A percentile compares a stretch with the other conserved stretches of the same genome.
phyloP scores from a whole-genome alignment of 2,329 filamentous ascomycete species.

The Pseudogymnoascus sp. region DNA sequence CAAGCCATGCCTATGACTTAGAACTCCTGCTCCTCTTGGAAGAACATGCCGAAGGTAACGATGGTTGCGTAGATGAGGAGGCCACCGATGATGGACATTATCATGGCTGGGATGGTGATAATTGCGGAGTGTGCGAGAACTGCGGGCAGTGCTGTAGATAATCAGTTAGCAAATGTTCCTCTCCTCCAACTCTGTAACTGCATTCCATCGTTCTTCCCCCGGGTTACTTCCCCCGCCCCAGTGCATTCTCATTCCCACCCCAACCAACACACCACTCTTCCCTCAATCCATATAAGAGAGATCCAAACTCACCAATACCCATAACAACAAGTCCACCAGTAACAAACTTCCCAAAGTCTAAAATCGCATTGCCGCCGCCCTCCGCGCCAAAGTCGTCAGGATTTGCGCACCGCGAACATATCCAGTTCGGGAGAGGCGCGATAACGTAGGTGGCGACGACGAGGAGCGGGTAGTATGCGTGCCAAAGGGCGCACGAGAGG shows the following conservation, averaged over 20 bases:
- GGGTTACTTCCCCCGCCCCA: too few relatives aligned
- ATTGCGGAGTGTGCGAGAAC: constrained; percentile 80
- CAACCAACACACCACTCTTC: neutral
- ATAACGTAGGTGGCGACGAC: constrained; percentile 94
- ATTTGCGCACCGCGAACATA: constrained; percentile 79
- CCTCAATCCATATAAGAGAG: neutral
- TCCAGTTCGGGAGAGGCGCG: constrained; percentile 93
- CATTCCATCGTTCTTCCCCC: too few relatives aligned
- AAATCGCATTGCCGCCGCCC: constrained; percentile 68
- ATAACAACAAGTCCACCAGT: constrained; percentile 95
- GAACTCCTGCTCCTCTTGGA: constrained; percentile 96
- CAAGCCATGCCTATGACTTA: constrained; percentile 31
- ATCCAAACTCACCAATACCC: constrained; percentile 72
- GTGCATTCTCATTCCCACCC: neutral
- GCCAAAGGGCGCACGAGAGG: constrained; percentile 89
- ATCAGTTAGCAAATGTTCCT: neutral
- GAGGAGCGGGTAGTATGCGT: constrained; percentile 88
- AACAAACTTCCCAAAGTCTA: constrained; percentile 88
- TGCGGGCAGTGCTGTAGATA: constrained; percentile 64
- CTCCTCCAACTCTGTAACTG: neutral
- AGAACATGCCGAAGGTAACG: constrained; percentile 97
- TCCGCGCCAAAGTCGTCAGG: constrained; percentile 93
- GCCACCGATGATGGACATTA: constrained; percentile 91
- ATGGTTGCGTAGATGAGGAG: constrained; percentile 96
- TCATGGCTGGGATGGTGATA: constrained; percentile 77